These are phyloP conservation scores for Hsuehochloa calcarea DNA, from an alignment of 176 grass and related monocot genomes.

Conservation along the genomic window DNA sequence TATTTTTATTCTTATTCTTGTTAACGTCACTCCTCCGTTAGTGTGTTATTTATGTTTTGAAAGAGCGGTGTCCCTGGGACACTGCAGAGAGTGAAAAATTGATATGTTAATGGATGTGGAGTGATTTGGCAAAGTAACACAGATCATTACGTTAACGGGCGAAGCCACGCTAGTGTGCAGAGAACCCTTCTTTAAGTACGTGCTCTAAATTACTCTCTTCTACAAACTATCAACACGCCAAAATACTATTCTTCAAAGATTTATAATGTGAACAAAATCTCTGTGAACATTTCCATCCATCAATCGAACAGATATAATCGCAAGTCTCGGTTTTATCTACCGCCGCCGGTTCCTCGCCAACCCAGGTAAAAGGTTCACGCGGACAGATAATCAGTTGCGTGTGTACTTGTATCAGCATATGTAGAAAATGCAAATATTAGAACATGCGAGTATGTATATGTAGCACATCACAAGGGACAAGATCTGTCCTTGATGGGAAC, in stretches of 20 bases:
- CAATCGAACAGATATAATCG: neutral
- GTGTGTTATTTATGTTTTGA: no score
- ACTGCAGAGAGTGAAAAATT: no score
- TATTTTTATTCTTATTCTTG: no score
- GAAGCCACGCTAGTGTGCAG: neutral
- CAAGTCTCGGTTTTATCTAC: slow-evolving; percentile 10
- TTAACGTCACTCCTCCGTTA: no score
- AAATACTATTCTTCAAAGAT: neutral
- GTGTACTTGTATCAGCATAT: neutral
- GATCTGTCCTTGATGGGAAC: slow-evolving; percentile 24
- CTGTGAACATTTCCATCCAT: neutral
- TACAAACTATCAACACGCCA: neutral
- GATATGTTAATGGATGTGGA: no score
- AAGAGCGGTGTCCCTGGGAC: no score
- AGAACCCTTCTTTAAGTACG: neutral
- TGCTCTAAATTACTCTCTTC: neutral
- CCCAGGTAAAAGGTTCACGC: slow-evolving; percentile 11
- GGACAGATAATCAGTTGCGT: slow-evolving; percentile 23
- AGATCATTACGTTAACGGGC: no score
- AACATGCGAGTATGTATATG: slow-evolving; percentile 14
- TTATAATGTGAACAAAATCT: neutral
- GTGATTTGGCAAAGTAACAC: no score
- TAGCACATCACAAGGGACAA: slow-evolving; percentile 14
- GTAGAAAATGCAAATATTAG: neutral
- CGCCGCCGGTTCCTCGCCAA: neutral